Base-by-base conservation (phyloP, 805 yeast genomes). In the Cyberlindnera samutprakarnensis region DNA sequence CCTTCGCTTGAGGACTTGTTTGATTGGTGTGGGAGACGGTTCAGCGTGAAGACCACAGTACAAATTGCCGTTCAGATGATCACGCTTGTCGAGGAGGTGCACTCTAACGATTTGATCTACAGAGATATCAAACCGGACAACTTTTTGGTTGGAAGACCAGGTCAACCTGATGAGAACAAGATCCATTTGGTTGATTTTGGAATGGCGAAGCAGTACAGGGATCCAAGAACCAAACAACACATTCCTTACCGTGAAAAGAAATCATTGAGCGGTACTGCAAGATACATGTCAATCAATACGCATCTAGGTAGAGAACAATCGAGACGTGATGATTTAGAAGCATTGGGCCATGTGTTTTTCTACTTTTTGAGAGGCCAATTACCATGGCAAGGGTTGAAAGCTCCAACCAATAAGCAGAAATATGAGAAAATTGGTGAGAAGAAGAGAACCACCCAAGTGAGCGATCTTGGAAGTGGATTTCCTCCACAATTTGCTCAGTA, bases 351-450 rank as follows among this genome's bases (percentile, higher is more conserved):
- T 58, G 92, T 82, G 1, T 82, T 82, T 51, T 73, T 82, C 52
- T 82, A 82, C 56, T 82, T 82, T 48, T 56, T 81, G 35, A 70
- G 83, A 50, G 92, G 94, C 18, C 79, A 76, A 41, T 66, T 82
- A 51, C 94, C 94, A 28, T 82, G 94, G 94, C 94, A 82, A 59
- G 94, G 94, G n/a, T 61, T 82, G 38, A 82, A 81, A 57, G 92
- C 90, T 2, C 86, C 86, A 37, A 81, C 85, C n/a, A 82, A 82
- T 54, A 82, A 83, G 54, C 70, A 75, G 43, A 82, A 82, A 54
- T 82, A 82, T 53, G 92, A 83, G 55, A 82, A 81, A 52, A 83
- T 83, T 54, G 92, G 92, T 18, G 81, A 80, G 43, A 80, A 80
- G 48, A 83, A 83, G 55, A 78, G 79, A 51, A 67, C 78, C 12